Conservation (phyloP, 192 early-diverging fungal species). For the Geranomyces michiganensis region DNA sequence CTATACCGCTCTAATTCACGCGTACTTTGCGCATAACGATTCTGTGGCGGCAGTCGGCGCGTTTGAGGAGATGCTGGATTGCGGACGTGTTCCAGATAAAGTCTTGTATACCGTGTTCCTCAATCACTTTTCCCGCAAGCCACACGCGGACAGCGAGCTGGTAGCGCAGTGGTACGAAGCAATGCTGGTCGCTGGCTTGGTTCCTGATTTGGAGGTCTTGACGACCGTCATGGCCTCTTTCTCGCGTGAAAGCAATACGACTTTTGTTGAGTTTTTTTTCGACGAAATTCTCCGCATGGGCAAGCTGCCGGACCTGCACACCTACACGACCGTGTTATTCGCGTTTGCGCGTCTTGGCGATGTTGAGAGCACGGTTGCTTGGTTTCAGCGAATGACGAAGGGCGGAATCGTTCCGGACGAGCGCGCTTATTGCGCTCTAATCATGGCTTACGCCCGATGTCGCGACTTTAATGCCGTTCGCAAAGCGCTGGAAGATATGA, state of each 20-base stretch:
- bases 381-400: conserved; percentile 11
- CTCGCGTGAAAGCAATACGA: conserved; percentile 19
- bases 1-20: conserved; percentile 12
- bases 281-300: not conserved
- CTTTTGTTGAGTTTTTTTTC: conserved; percentile 4
- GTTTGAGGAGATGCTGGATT: conserved; percentile 18
- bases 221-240: conserved; percentile 28
- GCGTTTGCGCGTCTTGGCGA: conserved; percentile 22
- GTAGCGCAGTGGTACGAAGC: conserved; percentile 25
- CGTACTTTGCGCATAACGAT: conserved; percentile 7
- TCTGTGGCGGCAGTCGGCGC: not conserved
- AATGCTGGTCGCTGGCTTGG: conserved; percentile 7
- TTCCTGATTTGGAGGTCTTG: conserved; percentile 13
- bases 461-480: conserved; percentile 11
- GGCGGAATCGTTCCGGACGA: conserved; percentile 14
- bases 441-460: conserved; percentile 8
- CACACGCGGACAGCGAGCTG: conserved; percentile 13
- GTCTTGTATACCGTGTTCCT: conserved; percentile 21
- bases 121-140: conserved; percentile 7
- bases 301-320: not conserved
- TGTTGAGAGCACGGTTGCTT: conserved; percentile 1
- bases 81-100: conserved; percentile 2
- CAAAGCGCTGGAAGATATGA: not conserved
- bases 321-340: conserved; percentile 19
- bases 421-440: conserved; percentile 10